These are phyloP conservation scores for Cyclostephanos tholiformis DNA, from an alignment of 108 stramenopile genomes.

Conservation along the genomic window DNA sequence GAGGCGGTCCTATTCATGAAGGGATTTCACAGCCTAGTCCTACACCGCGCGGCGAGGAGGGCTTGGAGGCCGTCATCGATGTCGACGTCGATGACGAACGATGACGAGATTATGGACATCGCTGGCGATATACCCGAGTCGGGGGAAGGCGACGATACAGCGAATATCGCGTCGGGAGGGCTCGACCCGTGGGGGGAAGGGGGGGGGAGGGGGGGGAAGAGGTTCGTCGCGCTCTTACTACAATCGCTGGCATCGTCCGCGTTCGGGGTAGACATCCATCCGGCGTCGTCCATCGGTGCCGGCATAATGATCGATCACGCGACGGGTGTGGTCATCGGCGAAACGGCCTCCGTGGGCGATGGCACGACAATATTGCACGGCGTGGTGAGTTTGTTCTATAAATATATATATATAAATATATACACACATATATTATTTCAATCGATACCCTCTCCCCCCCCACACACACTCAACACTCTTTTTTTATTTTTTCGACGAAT, in stretches of 20 bases:
- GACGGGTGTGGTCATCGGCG: slow-evolving; percentile 65
- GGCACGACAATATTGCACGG: slow-evolving; percentile 62
- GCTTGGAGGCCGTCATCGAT: slow-evolving; percentile 35
- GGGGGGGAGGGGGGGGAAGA: not conserved
- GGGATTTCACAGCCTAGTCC: slow-evolving; percentile 53
- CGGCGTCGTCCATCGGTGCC: slow-evolving; percentile 56
- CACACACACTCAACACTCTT: too few species aligned
- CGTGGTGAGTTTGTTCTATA: slow-evolving; percentile 12
- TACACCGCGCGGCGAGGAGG: slow-evolving; percentile 51
- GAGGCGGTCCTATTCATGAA: slow-evolving; percentile 73
- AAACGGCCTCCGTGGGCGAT: slow-evolving; percentile 65
- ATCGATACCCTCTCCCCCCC: too few species aligned
- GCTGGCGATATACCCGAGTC: not conserved
- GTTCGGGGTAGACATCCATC: slow-evolving; percentile 80
- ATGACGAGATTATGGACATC: not conserved
- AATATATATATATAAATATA: too few species aligned
- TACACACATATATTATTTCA: too few species aligned
- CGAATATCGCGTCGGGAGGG: not conserved
- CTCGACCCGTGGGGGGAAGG: not conserved
- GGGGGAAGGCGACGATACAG: not conserved
- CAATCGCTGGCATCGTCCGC: slow-evolving; percentile 63
- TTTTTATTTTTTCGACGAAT: too few species aligned
- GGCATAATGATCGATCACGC: slow-evolving; percentile 72
- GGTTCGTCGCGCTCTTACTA: slow-evolving; percentile 58
- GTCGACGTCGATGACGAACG: not conserved